phyloP scores from a whole-genome alignment of 805 yeast species.

The Cyberlindnera subsufficiens region DNA sequence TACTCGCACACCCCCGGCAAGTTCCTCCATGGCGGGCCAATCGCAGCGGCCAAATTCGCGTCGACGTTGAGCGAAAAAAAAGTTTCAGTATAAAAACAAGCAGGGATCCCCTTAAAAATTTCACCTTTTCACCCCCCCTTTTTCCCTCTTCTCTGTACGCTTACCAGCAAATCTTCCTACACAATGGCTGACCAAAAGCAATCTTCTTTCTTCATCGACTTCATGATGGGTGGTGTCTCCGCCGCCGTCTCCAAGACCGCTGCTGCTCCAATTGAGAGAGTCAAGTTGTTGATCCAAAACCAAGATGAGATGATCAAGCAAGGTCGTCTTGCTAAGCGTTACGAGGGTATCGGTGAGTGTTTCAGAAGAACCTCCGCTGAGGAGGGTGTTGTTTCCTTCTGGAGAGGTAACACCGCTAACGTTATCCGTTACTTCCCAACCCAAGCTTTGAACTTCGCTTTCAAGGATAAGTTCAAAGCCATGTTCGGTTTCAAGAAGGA shows the following conservation, averaged over 20 bases:
- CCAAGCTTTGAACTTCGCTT: slow-evolving; percentile 97
- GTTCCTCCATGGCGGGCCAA: no score
- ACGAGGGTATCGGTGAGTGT: slow-evolving; percentile 90
- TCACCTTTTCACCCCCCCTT: slow-evolving; percentile 1
- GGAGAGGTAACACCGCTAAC: slow-evolving; percentile 99
- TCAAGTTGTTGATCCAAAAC: slow-evolving; percentile 92
- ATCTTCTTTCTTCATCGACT: slow-evolving; percentile 54
- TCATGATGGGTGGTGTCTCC: slow-evolving; percentile 98
- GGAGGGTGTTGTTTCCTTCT: slow-evolving; percentile 90
- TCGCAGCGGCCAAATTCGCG: neutral
- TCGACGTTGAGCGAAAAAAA: slow-evolving; percentile 2
- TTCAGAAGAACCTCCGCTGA: slow-evolving; percentile 91
- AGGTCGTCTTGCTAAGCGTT: slow-evolving; percentile 84
- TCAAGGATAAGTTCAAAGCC: slow-evolving; percentile 95
- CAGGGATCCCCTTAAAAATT: slow-evolving; percentile 9
- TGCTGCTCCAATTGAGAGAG: slow-evolving; percentile 97
- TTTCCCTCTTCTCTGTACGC: neutral
- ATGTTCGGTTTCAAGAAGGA: slow-evolving; percentile 97
- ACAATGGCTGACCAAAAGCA: slow-evolving; percentile 29
- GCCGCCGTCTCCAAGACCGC: slow-evolving; percentile 98
- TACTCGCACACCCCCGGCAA: no score
- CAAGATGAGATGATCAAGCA: slow-evolving; percentile 98
- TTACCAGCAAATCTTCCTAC: neutral
- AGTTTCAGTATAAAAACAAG: slow-evolving; percentile 10
- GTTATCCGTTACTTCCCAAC: slow-evolving; percentile 99